A percentile compares a stretch with the other conserved stretches of the same genome.
phyloP scores from a whole-genome alignment of 805 yeast species.

The Cyberlindnera maritima region DNA sequence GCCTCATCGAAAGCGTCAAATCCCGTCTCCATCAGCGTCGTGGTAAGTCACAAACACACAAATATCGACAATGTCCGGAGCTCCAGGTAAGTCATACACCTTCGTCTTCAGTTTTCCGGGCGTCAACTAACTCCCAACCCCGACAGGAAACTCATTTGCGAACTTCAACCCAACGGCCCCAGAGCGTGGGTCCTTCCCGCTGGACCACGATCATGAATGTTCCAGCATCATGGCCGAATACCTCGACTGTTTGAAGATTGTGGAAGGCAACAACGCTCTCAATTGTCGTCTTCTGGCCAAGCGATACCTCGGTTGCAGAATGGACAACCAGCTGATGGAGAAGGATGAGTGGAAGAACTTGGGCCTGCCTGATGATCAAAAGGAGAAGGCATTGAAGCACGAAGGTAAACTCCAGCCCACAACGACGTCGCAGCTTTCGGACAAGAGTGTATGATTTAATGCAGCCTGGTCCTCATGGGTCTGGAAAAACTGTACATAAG shows the following conservation, averaged over 20 bases:
- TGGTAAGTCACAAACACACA: not conserved
- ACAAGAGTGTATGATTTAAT: not conserved
- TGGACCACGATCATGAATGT: slow-evolving; percentile 88
- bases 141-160: slow-evolving; percentile 41
- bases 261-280: slow-evolving; percentile 83
- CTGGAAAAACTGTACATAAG: not conserved
- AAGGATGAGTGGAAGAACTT: slow-evolving; percentile 56
- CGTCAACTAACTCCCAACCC: not conserved
- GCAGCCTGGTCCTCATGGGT: too few species aligned
- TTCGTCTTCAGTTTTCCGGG: too few species aligned
- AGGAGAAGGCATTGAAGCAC: slow-evolving; percentile 11
- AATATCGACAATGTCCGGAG: slow-evolving; percentile 16
- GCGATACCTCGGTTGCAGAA: slow-evolving; percentile 77
- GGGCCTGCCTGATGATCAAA: slow-evolving; percentile 56
- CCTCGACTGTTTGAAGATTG: slow-evolving; percentile 72
- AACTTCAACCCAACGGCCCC: slow-evolving; percentile 86
- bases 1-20: too few species aligned
- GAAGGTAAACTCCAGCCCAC: not conserved
- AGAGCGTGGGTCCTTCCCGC: slow-evolving; percentile 92
- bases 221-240: slow-evolving; percentile 70
- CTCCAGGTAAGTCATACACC: slow-evolving; percentile 13
- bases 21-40: too few species aligned
- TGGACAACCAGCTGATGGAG: slow-evolving; percentile 73
- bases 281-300: slow-evolving; percentile 86
- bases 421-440: not conserved